phyloP scores from a whole-genome alignment of 2,329 filamentous ascomycete species.

The Colletotrichum eleusines region DNA sequence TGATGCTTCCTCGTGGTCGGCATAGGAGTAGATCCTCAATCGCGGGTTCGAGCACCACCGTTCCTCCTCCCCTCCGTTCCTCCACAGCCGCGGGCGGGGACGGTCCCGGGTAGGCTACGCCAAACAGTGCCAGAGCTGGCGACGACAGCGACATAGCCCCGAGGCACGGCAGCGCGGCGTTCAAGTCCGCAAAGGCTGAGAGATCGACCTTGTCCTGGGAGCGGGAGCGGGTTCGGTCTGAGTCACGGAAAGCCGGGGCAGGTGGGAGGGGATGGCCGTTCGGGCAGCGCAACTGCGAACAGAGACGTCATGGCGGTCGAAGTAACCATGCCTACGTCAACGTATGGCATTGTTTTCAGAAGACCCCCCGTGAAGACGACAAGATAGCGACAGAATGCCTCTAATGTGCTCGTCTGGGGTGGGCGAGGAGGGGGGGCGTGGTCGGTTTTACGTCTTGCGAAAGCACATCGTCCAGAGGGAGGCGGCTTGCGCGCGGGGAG shows the following conservation, averaged over 20 bases:
- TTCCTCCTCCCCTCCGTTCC: conserved; percentile 46
- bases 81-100: conserved; percentile 46
- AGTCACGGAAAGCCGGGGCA: too few species aligned
- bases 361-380: not conserved
- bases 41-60: conserved; percentile 50
- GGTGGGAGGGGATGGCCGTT: not conserved
- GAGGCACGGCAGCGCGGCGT: conserved; percentile 32
- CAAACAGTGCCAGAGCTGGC: conserved; percentile 43
- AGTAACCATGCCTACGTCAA: not conserved
- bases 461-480: not conserved
- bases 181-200: not conserved
- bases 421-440: not conserved
- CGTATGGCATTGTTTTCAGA: not conserved
- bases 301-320: conserved; percentile 7
- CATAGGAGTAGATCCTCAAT: conserved; percentile 48
- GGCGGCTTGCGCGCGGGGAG: not conserved
- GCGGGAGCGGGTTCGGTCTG: not conserved
- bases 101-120: conserved; percentile 44
- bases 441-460: not conserved
- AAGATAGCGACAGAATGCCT: not conserved
- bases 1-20: conserved; percentile 48
- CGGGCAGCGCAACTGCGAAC: not conserved
- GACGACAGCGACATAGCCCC: conserved; percentile 43
- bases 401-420: conserved; percentile 17
- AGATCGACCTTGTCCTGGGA: not conserved